Evolutionary conservation across 768 basidiomycete genomes (phyloP).

Genomic region (Tephrocybe sp.): DNA sequence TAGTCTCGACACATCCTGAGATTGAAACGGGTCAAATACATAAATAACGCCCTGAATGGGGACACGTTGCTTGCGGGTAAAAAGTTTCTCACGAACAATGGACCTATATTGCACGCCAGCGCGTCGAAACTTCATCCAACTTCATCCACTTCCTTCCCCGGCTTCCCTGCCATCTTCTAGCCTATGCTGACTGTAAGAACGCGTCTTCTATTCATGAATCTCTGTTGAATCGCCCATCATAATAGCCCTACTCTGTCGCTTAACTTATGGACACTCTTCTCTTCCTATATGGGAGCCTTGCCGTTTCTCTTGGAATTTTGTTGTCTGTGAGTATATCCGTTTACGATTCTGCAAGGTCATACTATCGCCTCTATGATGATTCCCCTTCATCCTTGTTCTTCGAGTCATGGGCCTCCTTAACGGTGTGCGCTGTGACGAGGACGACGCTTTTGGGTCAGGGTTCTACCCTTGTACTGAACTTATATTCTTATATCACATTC

Average conservation of each 20-base stretch:
- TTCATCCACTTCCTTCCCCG: conserved; percentile 9
- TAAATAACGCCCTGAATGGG: neutral
- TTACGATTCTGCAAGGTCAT: neutral
- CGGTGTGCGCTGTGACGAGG: conserved; percentile 56
- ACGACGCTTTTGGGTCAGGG: conserved; percentile 61
- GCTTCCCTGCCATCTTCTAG: conserved; percentile 1
- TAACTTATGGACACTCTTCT: conserved; percentile 27
- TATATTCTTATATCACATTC: conserved; percentile 1
- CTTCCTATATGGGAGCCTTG: conserved; percentile 36
- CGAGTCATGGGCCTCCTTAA: conserved; percentile 60
- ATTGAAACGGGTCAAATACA: conserved; percentile 1
- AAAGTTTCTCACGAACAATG: conserved; percentile 18
- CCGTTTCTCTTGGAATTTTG: conserved; percentile 28
- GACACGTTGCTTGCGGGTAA: conserved; percentile 10
- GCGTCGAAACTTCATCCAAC: conserved; percentile 5
- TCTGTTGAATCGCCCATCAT: too few species aligned
- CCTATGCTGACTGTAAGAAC: conserved; percentile 16
- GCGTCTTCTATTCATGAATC: neutral
- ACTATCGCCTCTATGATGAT: conserved; percentile 43
- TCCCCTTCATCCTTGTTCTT: conserved; percentile 92
- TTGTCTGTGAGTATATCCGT: conserved; percentile 33
- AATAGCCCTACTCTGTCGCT: conserved; percentile 7
- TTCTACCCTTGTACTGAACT: conserved; percentile 37
- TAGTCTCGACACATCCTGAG: conserved; percentile 4
- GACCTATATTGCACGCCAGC: conserved; percentile 6